A percentile compares a stretch with the other conserved stretches of the same genome.
Conservation (phyloP, 2,329 filamentous ascomycete species). For the Ascochyta koolunga region DNA sequence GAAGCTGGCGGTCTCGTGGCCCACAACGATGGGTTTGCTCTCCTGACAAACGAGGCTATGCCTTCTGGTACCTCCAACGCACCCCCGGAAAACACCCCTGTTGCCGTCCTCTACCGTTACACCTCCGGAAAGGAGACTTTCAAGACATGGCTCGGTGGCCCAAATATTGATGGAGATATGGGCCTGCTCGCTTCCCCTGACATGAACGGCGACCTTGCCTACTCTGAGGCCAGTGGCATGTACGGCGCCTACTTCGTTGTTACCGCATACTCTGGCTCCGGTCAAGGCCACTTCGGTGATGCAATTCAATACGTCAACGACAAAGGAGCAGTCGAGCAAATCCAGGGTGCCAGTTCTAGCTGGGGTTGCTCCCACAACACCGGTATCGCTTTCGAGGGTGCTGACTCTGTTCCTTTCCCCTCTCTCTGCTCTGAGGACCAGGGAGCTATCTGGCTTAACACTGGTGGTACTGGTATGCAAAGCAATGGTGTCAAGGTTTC, state of each 20-base stretch:
- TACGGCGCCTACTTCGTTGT: slow-evolving; percentile 69
- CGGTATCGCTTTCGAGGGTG: slow-evolving; percentile 67
- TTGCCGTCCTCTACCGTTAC: slow-evolving; percentile 66
- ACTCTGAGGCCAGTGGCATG: slow-evolving; percentile 60
- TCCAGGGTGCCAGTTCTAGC: slow-evolving; percentile 59
- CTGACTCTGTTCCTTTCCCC: slow-evolving; percentile 64
- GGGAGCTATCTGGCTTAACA: slow-evolving; percentile 69
- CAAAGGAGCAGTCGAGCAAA: slow-evolving; percentile 57
- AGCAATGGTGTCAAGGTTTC: slow-evolving; percentile 67
- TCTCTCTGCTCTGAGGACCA: slow-evolving; percentile 67
- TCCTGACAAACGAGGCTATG: slow-evolving; percentile 64
- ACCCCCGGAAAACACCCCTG: slow-evolving; percentile 56
- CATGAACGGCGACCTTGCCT: slow-evolving; percentile 68
- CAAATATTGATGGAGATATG: slow-evolving; percentile 55
- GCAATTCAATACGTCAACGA: slow-evolving; percentile 59
- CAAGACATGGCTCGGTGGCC: slow-evolving; percentile 66
- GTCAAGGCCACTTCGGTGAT: slow-evolving; percentile 65
- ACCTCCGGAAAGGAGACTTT: slow-evolving; percentile 61
- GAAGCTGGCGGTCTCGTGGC: slow-evolving; percentile 66
- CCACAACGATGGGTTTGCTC: slow-evolving; percentile 67
- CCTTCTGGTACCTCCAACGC: slow-evolving; percentile 58
- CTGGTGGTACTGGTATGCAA: slow-evolving; percentile 63
- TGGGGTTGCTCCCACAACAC: slow-evolving; percentile 71
- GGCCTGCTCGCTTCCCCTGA: slow-evolving; percentile 61
- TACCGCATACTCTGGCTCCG: slow-evolving; percentile 62